phyloP scores from a whole-genome alignment of 345 rosid species.

The Pelargonium nanum region DNA sequence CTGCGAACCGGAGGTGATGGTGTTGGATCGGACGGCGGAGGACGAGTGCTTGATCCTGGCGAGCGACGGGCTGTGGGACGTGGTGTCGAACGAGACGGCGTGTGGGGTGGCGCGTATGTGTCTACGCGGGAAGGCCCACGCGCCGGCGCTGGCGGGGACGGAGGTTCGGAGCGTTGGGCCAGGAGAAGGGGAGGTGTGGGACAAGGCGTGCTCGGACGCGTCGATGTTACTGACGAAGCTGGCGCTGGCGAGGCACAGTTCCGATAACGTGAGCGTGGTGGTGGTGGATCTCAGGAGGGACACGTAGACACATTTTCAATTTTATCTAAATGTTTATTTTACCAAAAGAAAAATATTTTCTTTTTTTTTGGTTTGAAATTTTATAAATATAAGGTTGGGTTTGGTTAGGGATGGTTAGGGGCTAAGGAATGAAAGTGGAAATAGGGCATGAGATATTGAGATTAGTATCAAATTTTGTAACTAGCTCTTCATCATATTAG shows the following conservation, averaged over 20 bases:
- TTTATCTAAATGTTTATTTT: too few species aligned
- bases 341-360: too few species aligned
- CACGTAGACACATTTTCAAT: slow-evolving; percentile 23
- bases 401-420: neutral
- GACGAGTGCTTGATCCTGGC: slow-evolving; percentile 80
- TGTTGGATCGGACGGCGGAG: slow-evolving; percentile 47
- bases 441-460: too few species aligned
- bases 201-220: slow-evolving; percentile 60
- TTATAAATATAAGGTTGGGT: neutral
- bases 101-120: slow-evolving; percentile 67
- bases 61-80: slow-evolving; percentile 90
- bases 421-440: neutral
- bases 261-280: slow-evolving; percentile 80
- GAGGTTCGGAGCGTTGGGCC: slow-evolving; percentile 1
- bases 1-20: slow-evolving; percentile 67
- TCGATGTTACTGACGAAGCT: slow-evolving; percentile 58
- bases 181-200: slow-evolving; percentile 24
- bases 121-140: slow-evolving; percentile 22
- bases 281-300: slow-evolving; percentile 56
- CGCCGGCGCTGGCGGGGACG: neutral
- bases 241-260: slow-evolving; percentile 64
- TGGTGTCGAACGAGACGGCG: slow-evolving; percentile 68
- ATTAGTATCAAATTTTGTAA: too few species aligned
- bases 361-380: neutral
- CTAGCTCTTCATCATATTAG: too few species aligned